Conservation (phyloP, 371 early-diverging fungal species). For the Aphelidium insulamus region DNA sequence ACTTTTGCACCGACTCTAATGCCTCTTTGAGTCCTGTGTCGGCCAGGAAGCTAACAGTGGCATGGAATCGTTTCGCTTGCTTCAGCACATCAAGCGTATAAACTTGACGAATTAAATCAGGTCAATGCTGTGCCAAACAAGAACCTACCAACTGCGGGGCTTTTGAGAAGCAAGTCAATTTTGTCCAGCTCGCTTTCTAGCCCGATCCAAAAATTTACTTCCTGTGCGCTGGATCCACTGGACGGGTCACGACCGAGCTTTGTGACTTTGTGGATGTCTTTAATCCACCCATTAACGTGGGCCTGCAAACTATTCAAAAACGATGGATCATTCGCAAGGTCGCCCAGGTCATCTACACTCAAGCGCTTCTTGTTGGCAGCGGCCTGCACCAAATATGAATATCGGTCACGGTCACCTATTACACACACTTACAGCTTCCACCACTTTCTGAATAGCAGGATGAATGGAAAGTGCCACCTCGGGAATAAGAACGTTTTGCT, state of each 20-base stretch:
- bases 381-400: too few relatives aligned
- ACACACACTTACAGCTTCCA: constrained; percentile 29
- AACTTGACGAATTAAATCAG: constrained; percentile 12
- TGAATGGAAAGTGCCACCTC: constrained; percentile 68
- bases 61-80: constrained; percentile 93
- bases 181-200: constrained; percentile 83
- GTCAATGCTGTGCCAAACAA: neutral
- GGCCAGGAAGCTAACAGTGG: constrained; percentile 88
- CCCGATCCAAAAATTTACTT: constrained; percentile 94
- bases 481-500: constrained; percentile 95
- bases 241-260: constrained; percentile 79
- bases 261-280: constrained; percentile 95
- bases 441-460: constrained; percentile 53
- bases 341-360: constrained; percentile 6
- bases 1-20: constrained; percentile 70
- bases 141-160: constrained; percentile 53
- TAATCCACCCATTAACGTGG: constrained; percentile 95
- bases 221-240: constrained; percentile 80
- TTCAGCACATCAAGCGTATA: constrained; percentile 81
- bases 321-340: constrained; percentile 33
- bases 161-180: constrained; percentile 83
- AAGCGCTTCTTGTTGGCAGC: too few relatives aligned
- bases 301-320: constrained; percentile 80
- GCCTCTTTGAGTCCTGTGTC: constrained; percentile 94
- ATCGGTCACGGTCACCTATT: too few relatives aligned